Base-by-base conservation (phyloP, 108 stramenopile genomes). In the Cyclotella choctawhatcheeana region DNA sequence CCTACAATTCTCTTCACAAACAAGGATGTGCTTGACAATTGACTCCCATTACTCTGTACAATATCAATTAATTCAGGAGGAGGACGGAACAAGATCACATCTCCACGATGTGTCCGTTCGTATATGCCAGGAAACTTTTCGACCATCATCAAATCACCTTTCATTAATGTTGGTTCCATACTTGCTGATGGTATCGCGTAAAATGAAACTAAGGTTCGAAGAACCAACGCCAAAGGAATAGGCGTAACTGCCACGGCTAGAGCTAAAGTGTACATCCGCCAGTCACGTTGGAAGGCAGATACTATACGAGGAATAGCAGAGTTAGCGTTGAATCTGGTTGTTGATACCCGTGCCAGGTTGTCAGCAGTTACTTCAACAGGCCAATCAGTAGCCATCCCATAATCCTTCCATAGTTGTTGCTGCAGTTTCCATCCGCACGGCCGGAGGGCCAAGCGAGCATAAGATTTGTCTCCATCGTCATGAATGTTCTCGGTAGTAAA, bases 351-450 rank as follows among this genome's bases (percentile, higher is more conserved):
- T 27, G 67, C 72, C 18, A 83, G 32, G 27, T 61, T 12, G n/a
- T 70, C 79, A 20, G 79, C 85, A 5, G 58, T 48, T 7, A 86
- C 67, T 71, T 81, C 76, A 16, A 83, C 60, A 16, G 85, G 82
- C 82, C 85, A 83, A 31, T 81, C 82, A 30, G 62, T 48, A 44
- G 37, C 60, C 44, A 72, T 62, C 10, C 76, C 69, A 51, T 77
- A 50, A 34, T 59, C 44, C 27, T 77, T 52, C 79, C 83, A 84
- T 25, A 84, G 54, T 44, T 84, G 68, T 16, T 70, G 68, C 27
- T 86, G 85, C 18, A 83, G 43, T 33, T 82, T 82, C 85, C 85
- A 86, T 26, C 82, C 82, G 35, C 79, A 81, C 0, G 85, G 85
- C 8, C 85, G 69, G 13, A 86, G 67, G 2, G 85, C 82, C 8